Evolutionary conservation across 176 grass and related monocot genomes (phyloP).

Genomic region (Hsuehochloa calcarea): DNA sequence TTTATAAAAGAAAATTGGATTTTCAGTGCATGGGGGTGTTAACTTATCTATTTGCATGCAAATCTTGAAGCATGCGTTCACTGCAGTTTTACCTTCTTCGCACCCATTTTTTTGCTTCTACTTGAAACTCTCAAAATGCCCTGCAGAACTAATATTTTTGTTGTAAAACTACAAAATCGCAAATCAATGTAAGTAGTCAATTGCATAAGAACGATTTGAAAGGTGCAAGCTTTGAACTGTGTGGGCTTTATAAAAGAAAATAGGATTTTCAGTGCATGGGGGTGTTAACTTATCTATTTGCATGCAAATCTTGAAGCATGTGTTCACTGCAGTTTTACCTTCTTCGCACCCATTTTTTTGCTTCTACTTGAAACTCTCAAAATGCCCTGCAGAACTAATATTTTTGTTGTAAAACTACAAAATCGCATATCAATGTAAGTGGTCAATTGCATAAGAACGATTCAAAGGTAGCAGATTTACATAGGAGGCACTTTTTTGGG

Average conservation of each 20-base stretch:
- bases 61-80: background rate
- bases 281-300: too few relatives aligned
- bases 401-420: too few relatives aligned
- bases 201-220: background rate
- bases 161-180: background rate
- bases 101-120: background rate
- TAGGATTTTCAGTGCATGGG: too few relatives aligned
- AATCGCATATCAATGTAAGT: too few relatives aligned
- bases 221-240: too few relatives aligned
- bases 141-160: background rate
- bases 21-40: conserved; percentile 3
- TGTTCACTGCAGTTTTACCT: too few relatives aligned
- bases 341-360: too few relatives aligned
- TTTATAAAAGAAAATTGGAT: conserved; percentile 13
- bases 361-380: too few relatives aligned
- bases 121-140: background rate
- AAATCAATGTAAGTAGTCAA: background rate
- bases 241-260: too few relatives aligned
- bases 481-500: background rate
- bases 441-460: too few relatives aligned
- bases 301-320: too few relatives aligned
- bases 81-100: conserved; percentile 4
- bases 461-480: background rate
- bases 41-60: conserved; percentile 6
- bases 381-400: too few relatives aligned